Percentiles rank a stretch among this genome's conserved stretches.
Conservation (phyloP, 257 asterid species). For the Penstemon newberryi region DNA sequence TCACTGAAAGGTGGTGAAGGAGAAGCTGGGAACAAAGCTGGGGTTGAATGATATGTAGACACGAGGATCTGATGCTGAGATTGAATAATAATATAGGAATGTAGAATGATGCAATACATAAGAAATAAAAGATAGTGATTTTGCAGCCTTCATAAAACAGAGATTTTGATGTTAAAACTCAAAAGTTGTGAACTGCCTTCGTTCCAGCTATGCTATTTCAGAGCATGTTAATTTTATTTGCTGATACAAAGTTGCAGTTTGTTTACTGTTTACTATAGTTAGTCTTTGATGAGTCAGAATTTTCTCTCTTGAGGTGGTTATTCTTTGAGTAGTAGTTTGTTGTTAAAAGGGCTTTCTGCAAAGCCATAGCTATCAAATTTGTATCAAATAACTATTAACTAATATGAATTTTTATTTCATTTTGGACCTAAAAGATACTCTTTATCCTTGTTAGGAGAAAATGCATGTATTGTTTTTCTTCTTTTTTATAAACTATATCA, state of each 20-base stretch:
- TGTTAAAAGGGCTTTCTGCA: neutral
- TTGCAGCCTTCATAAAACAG: neutral
- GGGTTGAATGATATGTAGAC: neutral
- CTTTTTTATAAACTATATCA: no score
- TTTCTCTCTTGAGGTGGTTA: neutral
- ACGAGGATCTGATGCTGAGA: neutral
- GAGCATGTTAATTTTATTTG: neutral
- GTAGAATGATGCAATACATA: neutral
- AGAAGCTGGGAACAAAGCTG: neutral
- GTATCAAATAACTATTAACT: no score
- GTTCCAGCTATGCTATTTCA: neutral
- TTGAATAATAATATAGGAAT: neutral
- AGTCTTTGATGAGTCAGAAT: neutral
- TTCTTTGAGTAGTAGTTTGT: neutral
- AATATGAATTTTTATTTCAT: no score
- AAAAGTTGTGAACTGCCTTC: neutral
- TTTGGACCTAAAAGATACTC: no score
- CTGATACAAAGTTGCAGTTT: no score
- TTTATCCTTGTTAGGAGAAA: no score
- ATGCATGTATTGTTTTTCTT: no score
- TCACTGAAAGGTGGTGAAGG: neutral
- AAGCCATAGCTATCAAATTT: neutral
- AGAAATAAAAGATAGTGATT: neutral
- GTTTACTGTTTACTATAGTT: no score
- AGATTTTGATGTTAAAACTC: neutral